These are phyloP conservation scores for Hypsizygus ulmarius DNA, from an alignment of 1,284 basidiomycete species.

Conservation along the genomic window DNA sequence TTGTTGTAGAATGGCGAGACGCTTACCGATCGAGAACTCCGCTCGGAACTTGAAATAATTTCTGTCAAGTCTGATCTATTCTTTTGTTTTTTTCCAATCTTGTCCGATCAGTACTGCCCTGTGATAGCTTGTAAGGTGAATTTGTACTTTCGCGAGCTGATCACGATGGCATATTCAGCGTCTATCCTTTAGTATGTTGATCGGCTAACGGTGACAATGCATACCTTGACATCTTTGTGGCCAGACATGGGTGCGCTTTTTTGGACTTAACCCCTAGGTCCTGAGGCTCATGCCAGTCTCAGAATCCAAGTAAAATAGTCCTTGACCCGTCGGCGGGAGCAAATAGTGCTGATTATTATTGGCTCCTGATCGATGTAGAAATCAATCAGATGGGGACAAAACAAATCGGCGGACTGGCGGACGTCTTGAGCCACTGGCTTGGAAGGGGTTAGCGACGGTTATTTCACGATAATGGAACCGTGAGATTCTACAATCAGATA, in stretches of 20 bases:
- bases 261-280: not conserved
- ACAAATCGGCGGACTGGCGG: not conserved
- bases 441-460: not conserved
- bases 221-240: conserved; percentile 1
- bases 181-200: not conserved
- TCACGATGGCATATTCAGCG: not conserved
- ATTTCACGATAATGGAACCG: no score
- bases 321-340: not conserved
- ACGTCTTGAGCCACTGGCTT: not conserved
- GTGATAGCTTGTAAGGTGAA: not conserved
- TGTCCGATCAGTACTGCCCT: conserved; percentile 6
- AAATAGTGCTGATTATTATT: not conserved
- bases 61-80: not conserved
- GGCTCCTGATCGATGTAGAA: not conserved
- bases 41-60: not conserved
- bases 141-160: not conserved
- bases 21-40: conserved; percentile 7
- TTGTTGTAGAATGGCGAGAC: not conserved
- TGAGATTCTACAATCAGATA: no score
- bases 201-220: not conserved
- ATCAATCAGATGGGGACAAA: not conserved
- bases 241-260: conserved; percentile 15
- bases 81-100: not conserved
- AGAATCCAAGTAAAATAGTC: not conserved
- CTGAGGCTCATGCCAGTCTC: conserved; percentile 10